Base-by-base conservation (phyloP, 2,329 filamentous ascomycete species). In the Stylonectria norvegica region DNA sequence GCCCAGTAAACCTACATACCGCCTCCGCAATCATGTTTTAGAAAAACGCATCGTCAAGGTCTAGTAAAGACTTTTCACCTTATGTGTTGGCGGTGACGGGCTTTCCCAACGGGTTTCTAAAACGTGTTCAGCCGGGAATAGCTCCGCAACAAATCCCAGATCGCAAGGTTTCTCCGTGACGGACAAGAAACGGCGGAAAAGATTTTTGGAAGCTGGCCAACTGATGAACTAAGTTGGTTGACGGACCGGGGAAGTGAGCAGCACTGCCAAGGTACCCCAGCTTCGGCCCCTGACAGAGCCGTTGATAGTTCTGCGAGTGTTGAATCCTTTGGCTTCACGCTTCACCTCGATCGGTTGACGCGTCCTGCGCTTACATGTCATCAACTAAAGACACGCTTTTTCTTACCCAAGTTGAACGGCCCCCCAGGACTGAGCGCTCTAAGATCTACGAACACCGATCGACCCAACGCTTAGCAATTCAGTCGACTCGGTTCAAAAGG, bases 31-130 rank as follows among this genome's bases (percentile, higher is more conserved):
- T 32, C 40, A 28, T 29, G 43, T 36, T 40, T 31, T 34, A 34
- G 18, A 28, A 32, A n/a, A 43, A 34, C 31, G 46, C 45, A 48
- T 48, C 36, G 36, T 14, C 27, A 37, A 39, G 49, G 37, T 34
- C 39, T 42, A 36, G 34, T 40, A 39, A 50, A 54, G 43, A 46
- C 29, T 47, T 49, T 51, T 56, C 44, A 42, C 25, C 34, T 17
- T 5, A 23, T 18, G 22, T 20, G 17, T 33, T 38, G 14, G 34
- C 30, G 30, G 30, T 32, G 30, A 18, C 17, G 30, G 19, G 14
- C 10, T 32, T 32, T 19, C 17, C 22, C 22, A 7, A 25, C 12
- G 8, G 12, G 8, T 25, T 8, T 25, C 12, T 25, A 7, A 7
- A 25, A 25, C 27, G 7, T 14, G 15, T 29, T 14, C 5, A 14